These are phyloP conservation scores for Pichia manshurica DNA, from an alignment of 805 yeast genomes.

Conservation along the genomic window DNA sequence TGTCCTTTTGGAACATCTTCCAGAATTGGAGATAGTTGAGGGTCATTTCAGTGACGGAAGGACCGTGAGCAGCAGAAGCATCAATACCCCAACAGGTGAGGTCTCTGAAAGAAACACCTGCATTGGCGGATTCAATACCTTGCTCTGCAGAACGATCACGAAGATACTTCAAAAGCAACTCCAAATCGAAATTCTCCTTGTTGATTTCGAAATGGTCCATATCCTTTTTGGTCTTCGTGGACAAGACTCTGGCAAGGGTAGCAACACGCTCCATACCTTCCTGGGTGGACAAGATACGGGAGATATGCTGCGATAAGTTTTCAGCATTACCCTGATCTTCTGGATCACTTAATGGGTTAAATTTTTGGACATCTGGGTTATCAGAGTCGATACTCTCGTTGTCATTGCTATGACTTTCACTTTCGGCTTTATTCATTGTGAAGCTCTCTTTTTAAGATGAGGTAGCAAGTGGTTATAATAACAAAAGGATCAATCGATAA, in stretches of 20 bases:
- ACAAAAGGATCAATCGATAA: too few relatives aligned
- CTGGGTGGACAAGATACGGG: constrained; percentile 19
- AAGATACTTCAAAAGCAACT: constrained; percentile 32
- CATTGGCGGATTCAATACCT: constrained; percentile 43
- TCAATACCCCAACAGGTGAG: constrained; percentile 43
- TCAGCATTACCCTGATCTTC: constrained; percentile 22
- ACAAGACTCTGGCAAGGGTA: constrained; percentile 42
- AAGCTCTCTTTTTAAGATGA: constrained; percentile 8
- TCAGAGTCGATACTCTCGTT: constrained; percentile 20
- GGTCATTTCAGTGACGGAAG: constrained; percentile 38
- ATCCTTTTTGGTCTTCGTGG: constrained; percentile 39
- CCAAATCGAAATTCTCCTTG: constrained; percentile 38
- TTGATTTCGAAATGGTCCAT: constrained; percentile 24
- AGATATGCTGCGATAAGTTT: constrained; percentile 19
- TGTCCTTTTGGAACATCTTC: constrained; percentile 27
- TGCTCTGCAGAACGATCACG: constrained; percentile 38
- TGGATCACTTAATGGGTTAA: constrained; percentile 18
- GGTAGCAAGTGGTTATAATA: too few relatives aligned
- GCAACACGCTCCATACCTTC: constrained; percentile 33
- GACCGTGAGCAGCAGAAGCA: constrained; percentile 45
- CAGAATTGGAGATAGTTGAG: constrained; percentile 28
- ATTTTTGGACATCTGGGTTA: constrained; percentile 16
- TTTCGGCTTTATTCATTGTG: too few relatives aligned
- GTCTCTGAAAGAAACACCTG: constrained; percentile 43
- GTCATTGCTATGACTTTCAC: constrained; percentile 13